A percentile compares a stretch with the other conserved stretches of the same genome.
Evolutionary conservation across 345 rosid genomes (phyloP).

Genomic region (Salix viminalis): DNA sequence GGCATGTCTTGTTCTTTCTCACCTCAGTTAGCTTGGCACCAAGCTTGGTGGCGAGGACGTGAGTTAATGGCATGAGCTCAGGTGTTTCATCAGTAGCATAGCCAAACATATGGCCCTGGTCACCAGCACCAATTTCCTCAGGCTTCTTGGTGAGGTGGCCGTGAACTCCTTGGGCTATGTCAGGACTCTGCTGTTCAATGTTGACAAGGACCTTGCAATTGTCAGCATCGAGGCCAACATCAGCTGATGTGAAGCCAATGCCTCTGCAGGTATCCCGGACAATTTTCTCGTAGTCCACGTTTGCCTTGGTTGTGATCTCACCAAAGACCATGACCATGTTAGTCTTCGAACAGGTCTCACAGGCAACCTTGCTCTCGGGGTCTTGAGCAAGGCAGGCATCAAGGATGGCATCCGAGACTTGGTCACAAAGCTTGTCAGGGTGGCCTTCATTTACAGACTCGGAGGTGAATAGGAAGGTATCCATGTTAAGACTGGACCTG

Average conservation of each 20-base stretch:
- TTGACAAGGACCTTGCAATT: constrained; percentile 70
- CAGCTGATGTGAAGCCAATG: constrained; percentile 62
- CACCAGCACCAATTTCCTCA: constrained; percentile 88
- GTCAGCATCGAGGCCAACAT: constrained; percentile 78
- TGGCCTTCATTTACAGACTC: constrained; percentile 84
- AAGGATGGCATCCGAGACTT: constrained; percentile 76
- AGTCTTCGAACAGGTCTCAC: constrained; percentile 81
- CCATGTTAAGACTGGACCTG: constrained; percentile 40
- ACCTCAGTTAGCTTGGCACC: constrained; percentile 85
- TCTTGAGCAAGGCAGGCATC: constrained; percentile 83
- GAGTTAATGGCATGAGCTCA: constrained; percentile 74
- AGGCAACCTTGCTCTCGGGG: constrained; percentile 80
- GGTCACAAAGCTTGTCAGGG: constrained; percentile 82
- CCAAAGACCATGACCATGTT: constrained; percentile 86
- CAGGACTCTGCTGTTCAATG: constrained; percentile 79
- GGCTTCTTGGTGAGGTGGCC: constrained; percentile 75
- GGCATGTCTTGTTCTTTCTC: constrained; percentile 70
- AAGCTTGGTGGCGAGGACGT: constrained; percentile 73
- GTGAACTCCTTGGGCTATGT: constrained; percentile 79
- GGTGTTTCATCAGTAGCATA: constrained; percentile 79
- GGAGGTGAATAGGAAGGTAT: constrained; percentile 72
- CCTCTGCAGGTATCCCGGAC: constrained; percentile 73
- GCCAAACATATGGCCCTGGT: constrained; percentile 80
- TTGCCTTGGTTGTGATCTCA: constrained; percentile 73
- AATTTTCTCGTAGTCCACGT: constrained; percentile 64